These are phyloP conservation scores for Cynara cardunculus DNA, from an alignment of 129 eudicot species.

Conservation along the genomic window DNA sequence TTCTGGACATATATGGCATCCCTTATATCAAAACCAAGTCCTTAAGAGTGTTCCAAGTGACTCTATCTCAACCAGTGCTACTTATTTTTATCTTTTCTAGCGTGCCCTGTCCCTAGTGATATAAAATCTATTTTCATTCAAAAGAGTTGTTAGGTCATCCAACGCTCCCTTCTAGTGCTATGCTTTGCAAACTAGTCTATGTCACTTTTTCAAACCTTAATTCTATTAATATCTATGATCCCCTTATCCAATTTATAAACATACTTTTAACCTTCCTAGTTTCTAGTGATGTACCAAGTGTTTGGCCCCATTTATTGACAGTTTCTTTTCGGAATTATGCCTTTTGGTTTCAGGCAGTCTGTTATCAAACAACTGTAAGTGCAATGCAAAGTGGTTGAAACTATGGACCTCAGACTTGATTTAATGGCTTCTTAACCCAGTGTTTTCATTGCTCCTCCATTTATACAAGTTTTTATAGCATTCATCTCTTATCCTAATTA, in stretches of 20 bases:
- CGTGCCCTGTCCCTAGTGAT: too few relatives aligned
- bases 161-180: background rate
- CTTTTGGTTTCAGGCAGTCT: background rate
- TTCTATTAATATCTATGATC: background rate
- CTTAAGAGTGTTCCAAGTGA: too few relatives aligned
- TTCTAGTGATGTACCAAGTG: background rate
- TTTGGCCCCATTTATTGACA: background rate
- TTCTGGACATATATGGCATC: too few relatives aligned
- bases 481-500: background rate
- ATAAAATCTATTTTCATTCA: too few relatives aligned
- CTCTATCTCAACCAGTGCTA: too few relatives aligned
- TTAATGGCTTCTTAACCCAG: background rate
- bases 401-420: background rate
- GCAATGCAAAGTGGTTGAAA: background rate
- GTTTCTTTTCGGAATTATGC: background rate
- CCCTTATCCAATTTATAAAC: background rate
- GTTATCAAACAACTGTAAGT: background rate
- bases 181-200: too few relatives aligned
- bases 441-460: background rate
- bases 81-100: too few relatives aligned
- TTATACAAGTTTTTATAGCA: background rate
- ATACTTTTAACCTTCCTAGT: background rate
- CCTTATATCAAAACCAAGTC: too few relatives aligned
- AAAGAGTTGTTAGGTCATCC: too few relatives aligned
- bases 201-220: too few relatives aligned